Conservation (phyloP, 2,329 filamentous ascomycete species). For the Xylaria digitata region DNA sequence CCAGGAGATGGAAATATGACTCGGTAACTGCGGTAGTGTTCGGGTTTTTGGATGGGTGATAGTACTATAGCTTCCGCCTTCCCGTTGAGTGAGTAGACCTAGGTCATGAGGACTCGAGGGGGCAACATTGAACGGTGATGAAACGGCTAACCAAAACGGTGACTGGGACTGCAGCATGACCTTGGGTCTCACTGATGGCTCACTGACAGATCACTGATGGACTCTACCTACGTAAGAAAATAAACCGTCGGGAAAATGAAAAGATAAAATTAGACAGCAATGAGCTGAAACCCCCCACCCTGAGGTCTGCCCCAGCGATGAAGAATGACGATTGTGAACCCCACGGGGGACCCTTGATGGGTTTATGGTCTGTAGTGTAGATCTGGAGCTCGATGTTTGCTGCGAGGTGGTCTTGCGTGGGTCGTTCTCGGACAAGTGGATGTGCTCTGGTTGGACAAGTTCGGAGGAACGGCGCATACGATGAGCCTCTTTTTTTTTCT, state of each 20-base stretch:
- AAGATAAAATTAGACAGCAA: constrained; percentile 2
- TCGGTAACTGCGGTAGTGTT: constrained; percentile 33
- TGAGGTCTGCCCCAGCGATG: constrained; percentile 29
- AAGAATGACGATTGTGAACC: constrained; percentile 37
- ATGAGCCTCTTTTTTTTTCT: constrained; percentile 13
- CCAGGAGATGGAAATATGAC: constrained; percentile 15
- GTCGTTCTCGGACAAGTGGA: constrained; percentile 51
- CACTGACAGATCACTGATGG: not conserved
- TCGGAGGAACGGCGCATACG: constrained; percentile 47
- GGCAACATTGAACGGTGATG: constrained; percentile 11
- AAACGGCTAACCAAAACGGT: constrained; percentile 14
- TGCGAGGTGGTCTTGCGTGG: constrained; percentile 41
- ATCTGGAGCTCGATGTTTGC: constrained; percentile 34
- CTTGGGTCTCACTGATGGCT: constrained; percentile 17
- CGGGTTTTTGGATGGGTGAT: constrained; percentile 24
- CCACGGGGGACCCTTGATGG: constrained; percentile 35
- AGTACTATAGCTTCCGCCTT: constrained; percentile 28
- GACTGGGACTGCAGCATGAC: constrained; percentile 15
- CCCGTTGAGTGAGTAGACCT: constrained; percentile 1
- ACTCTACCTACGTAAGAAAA: constrained; percentile 10
- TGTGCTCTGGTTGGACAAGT: constrained; percentile 48
- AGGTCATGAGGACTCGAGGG: constrained; percentile 21
- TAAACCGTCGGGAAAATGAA: not conserved
- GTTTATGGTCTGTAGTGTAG: constrained; percentile 9
- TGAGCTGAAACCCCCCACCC: constrained; percentile 26